These are phyloP conservation scores for Cytospora piceae DNA, from an alignment of 2,329 filamentous ascomycete genomes.

Conservation along the genomic window DNA sequence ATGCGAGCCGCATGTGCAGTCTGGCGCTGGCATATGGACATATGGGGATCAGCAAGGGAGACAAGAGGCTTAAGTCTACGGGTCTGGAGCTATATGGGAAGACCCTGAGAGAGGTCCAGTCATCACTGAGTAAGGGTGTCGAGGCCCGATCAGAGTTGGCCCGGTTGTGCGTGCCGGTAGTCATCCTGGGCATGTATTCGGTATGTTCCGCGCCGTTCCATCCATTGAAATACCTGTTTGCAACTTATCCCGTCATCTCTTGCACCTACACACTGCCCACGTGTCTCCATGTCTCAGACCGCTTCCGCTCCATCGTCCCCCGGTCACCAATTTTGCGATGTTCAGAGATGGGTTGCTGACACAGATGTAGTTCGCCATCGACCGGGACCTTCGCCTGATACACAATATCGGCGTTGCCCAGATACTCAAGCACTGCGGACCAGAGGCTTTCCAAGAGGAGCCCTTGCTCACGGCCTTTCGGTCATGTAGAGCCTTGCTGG, in stretches of 20 bases:
- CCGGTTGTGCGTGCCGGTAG: conserved; percentile 25
- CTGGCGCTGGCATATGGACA: conserved; percentile 32
- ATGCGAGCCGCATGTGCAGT: conserved; percentile 30
- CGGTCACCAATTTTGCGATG: background rate
- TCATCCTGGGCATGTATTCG: conserved; percentile 31
- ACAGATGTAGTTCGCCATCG: conserved; percentile 32
- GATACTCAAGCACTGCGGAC: conserved; percentile 36
- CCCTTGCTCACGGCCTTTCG: conserved; percentile 35
- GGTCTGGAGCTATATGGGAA: conserved; percentile 30
- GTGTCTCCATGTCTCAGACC: background rate
- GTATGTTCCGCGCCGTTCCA: conserved; percentile 14
- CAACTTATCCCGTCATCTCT: background rate
- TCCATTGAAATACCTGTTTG: background rate
- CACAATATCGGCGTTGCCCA: conserved; percentile 36
- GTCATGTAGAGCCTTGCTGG: conserved; percentile 35
- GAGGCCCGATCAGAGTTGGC: conserved; percentile 23
- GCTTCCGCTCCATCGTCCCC: background rate
- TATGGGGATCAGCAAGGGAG: conserved; percentile 27
- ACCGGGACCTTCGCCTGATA: conserved; percentile 35
- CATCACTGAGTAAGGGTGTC: conserved; percentile 15
- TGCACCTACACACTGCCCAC: no score
- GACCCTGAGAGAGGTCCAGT: conserved; percentile 27
- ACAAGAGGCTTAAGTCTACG: conserved; percentile 25
- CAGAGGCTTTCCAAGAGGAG: conserved; percentile 34
- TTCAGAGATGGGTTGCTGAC: background rate